Conservation (phyloP, 345 rosid species). For the Hibiscus syriacus region DNA sequence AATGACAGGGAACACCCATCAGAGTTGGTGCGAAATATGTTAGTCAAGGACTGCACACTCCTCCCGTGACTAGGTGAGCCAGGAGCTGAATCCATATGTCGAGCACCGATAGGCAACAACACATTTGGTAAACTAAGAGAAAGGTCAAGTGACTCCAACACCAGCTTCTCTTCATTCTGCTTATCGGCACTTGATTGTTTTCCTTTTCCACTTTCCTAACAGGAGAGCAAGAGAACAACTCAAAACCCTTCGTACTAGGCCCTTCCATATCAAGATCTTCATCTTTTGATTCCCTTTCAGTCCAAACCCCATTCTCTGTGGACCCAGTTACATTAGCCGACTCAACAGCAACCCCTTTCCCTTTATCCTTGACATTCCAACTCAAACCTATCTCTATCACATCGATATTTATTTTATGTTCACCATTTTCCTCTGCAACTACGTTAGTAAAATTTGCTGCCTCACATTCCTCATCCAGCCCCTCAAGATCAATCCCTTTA, state of each 20-base stretch:
- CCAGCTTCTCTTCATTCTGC: neutral
- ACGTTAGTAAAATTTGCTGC: constrained; percentile 22
- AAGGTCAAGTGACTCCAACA: neutral
- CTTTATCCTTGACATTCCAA: constrained; percentile 48
- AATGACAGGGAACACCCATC: neutral
- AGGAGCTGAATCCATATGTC: neutral
- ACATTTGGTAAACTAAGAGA: neutral
- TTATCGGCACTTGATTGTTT: neutral
- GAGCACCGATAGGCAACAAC: neutral
- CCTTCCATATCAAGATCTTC: constrained; percentile 58
- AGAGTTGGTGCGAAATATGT: neutral
- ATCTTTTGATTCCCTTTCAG: constrained; percentile 35
- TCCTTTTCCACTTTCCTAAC: constrained; percentile 39
- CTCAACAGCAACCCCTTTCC: constrained; percentile 49
- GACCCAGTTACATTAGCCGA: constrained; percentile 24
- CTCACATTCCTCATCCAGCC: constrained; percentile 33
- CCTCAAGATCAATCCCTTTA: constrained; percentile 33
- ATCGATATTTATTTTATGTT: constrained; percentile 18
- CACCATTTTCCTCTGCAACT: constrained; percentile 22
- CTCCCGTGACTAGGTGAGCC: neutral
- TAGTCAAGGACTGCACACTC: neutral
- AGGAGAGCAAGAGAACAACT: constrained; percentile 31
- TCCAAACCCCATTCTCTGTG: constrained; percentile 29
- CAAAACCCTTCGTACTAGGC: constrained; percentile 59
- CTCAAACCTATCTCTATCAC: constrained; percentile 23